Evolutionary conservation across 1,284 basidiomycete species (phyloP), one percentile per base, ranked within the genome.

Genomic region (Marasmius sp.): DNA sequence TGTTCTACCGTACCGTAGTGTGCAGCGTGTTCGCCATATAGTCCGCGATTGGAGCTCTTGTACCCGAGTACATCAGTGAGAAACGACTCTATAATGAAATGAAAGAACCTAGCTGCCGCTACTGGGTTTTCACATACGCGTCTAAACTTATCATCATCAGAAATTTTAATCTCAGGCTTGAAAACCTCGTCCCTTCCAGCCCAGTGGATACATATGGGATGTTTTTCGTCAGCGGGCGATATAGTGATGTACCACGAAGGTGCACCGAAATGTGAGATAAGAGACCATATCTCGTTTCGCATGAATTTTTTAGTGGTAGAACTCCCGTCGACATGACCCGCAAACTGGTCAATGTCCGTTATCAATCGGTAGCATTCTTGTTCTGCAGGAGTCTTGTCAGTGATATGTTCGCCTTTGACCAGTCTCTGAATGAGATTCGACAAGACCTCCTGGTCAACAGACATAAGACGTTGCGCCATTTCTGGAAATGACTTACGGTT

Each of bases 1-100:
- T 73, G 69, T 59, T 77, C 75, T 6, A 76, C 74, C 2, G 74
- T 75, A 9, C 76, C 74, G 68, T 76, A 76, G 60, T 75, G 75
- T 8, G 66, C 74, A 39, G 65, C 52, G 1, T 66, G 69, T 10
- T 70, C 57, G 6, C 74, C 72, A 63, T 64, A 72, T 4, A 71
- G n/a, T 22, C 72, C 72, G 11, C 22, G 16, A 22, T 61, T 37
- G 11, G 47, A 16, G 4, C 6, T 14, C 16, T 57, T 59, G 20
- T 63, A 59, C 36, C 67, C 62, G 2, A 74, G 53, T 1, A 74
- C 60, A 61, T 71, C 62, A 49, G 65, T 64, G 4, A 74, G 56
- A 61, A 75, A 74, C 2, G 62, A 49, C 38, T 66, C 37, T 9
- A 70, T 65, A 48, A 71, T 61, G 50, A 62, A 68, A 54, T 72